Conservation (phyloP, 352 stramenopile species). For the Globisporangium solare region DNA sequence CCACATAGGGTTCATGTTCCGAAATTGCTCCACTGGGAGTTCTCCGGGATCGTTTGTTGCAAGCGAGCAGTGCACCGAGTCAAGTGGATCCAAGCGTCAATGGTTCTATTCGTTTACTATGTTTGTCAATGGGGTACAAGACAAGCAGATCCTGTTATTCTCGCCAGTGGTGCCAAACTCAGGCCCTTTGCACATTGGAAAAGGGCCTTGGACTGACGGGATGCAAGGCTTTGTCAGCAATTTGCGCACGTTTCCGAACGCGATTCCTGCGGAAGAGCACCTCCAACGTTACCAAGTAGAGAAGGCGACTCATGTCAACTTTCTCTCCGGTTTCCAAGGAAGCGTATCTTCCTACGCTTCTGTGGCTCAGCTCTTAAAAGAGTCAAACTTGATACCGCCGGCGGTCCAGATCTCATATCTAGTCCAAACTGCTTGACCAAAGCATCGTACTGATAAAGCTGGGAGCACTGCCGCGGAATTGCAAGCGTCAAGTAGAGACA, state of each 20-base stretch:
- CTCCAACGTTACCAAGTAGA: constrained; percentile 22
- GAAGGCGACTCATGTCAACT: constrained; percentile 23
- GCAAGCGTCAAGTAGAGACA: not conserved
- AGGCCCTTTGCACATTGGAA: constrained; percentile 58
- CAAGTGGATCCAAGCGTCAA: not conserved
- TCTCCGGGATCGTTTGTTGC: not conserved
- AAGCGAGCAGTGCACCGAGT: constrained; percentile 11
- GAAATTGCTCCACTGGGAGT: constrained; percentile 36
- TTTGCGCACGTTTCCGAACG: constrained; percentile 34
- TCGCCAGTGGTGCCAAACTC: constrained; percentile 44
- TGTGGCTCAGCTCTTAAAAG: not conserved
- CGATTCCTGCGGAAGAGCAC: constrained; percentile 28
- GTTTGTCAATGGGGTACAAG: constrained; percentile 55
- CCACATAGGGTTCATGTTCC: constrained; percentile 68
- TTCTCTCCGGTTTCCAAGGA: not conserved
- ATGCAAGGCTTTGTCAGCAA: constrained; percentile 61
- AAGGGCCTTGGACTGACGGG: constrained; percentile 64
- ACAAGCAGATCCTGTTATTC: constrained; percentile 41
- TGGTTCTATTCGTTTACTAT: constrained; percentile 49
- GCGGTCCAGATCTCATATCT: constrained; percentile 37
- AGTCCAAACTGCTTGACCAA: constrained; percentile 20
- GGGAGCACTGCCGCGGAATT: not conserved
- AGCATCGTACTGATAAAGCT: not conserved
- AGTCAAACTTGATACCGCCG: not conserved
- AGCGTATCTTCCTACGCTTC: not conserved